These are phyloP conservation scores for Venturia nashicola DNA, from an alignment of 2,329 filamentous ascomycete species.

Conservation along the genomic window DNA sequence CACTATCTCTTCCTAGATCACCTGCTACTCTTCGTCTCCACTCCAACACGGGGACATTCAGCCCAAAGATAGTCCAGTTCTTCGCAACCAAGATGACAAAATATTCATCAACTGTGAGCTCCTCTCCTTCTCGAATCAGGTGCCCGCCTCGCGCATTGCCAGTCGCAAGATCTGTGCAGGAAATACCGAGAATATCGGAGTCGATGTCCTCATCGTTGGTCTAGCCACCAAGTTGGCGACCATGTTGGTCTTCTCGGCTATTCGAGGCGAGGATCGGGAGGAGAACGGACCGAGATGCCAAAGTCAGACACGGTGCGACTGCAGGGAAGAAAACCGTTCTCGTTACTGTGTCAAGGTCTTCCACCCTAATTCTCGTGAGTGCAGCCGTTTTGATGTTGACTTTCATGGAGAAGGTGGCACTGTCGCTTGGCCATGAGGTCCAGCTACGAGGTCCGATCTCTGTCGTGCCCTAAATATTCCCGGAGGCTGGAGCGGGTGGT, in stretches of 20 bases:
- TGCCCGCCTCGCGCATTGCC: slow-evolving; percentile 32
- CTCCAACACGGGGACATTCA: slow-evolving; percentile 4
- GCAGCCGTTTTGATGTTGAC: not conserved
- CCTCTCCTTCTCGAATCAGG: slow-evolving; percentile 33
- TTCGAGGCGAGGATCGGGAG: slow-evolving; percentile 28
- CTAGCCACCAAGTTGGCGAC: slow-evolving; percentile 29
- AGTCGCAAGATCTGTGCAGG: slow-evolving; percentile 33
- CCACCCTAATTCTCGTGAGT: slow-evolving; percentile 32
- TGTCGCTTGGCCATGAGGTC: not conserved
- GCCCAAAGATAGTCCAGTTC: slow-evolving; percentile 21
- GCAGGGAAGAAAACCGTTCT: slow-evolving; percentile 28
- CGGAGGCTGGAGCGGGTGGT: not conserved
- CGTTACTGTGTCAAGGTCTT: slow-evolving; percentile 31
- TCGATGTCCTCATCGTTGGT: slow-evolving; percentile 31
- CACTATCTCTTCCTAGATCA: slow-evolving; percentile 41
- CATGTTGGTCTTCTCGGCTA: slow-evolving; percentile 30
- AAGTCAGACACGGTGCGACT: slow-evolving; percentile 19
- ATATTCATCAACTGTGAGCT: slow-evolving; percentile 37
- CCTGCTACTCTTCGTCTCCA: slow-evolving; percentile 29
- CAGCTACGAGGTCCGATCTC: not conserved
- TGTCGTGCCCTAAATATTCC: not conserved
- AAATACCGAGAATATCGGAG: slow-evolving; percentile 23
- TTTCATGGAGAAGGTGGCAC: not conserved
- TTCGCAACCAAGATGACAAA: slow-evolving; percentile 28
- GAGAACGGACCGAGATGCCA: slow-evolving; percentile 13